Percentiles rank a stretch among this genome's conserved stretches.
phyloP scores from a whole-genome alignment of 352 stramenopile genomes.

The Pythium oligandrum region DNA sequence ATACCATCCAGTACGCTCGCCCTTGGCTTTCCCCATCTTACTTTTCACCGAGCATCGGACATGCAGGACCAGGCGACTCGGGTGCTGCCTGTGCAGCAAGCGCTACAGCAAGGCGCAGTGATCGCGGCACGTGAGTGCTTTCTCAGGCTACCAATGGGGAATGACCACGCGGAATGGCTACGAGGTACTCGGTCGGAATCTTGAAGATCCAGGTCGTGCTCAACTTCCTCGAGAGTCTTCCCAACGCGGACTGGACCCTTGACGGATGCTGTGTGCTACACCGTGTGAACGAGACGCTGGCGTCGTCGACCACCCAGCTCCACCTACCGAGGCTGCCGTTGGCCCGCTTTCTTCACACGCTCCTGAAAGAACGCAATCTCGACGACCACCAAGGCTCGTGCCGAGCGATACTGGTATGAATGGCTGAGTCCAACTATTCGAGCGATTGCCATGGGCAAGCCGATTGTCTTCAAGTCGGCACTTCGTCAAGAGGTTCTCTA shows the following conservation, averaged over 20 bases:
- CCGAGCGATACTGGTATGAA: slow-evolving; percentile 16
- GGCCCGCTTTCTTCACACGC: slow-evolving; percentile 59
- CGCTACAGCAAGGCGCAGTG: slow-evolving; percentile 48
- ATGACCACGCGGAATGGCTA: slow-evolving; percentile 29
- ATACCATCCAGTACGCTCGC: too few relatives aligned
- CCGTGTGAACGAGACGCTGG: slow-evolving; percentile 40
- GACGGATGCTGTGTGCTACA: slow-evolving; percentile 62
- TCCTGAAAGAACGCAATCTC: slow-evolving; percentile 42
- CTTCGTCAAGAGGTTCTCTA: slow-evolving; percentile 24
- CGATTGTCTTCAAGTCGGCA: slow-evolving; percentile 18
- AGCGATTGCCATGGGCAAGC: slow-evolving; percentile 27
- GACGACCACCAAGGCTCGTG: slow-evolving; percentile 25
- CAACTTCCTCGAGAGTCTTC: slow-evolving; percentile 65
- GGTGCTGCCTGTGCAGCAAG: slow-evolving; percentile 7
- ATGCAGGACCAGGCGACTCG: neutral
- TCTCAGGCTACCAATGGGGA: slow-evolving; percentile 50
- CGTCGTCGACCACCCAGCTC: slow-evolving; percentile 22
- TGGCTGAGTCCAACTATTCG: slow-evolving; percentile 26
- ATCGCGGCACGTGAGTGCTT: slow-evolving; percentile 47
- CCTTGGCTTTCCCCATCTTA: too few relatives aligned
- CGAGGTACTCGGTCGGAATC: slow-evolving; percentile 51
- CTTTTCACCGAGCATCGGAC: too few relatives aligned
- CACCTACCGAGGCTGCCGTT: slow-evolving; percentile 57
- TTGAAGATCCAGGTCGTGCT: slow-evolving; percentile 65
- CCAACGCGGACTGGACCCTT: slow-evolving; percentile 65